Evolutionary conservation across 2,329 filamentous ascomycete genomes (phyloP).

Genomic region (Claviceps fusiformis): DNA sequence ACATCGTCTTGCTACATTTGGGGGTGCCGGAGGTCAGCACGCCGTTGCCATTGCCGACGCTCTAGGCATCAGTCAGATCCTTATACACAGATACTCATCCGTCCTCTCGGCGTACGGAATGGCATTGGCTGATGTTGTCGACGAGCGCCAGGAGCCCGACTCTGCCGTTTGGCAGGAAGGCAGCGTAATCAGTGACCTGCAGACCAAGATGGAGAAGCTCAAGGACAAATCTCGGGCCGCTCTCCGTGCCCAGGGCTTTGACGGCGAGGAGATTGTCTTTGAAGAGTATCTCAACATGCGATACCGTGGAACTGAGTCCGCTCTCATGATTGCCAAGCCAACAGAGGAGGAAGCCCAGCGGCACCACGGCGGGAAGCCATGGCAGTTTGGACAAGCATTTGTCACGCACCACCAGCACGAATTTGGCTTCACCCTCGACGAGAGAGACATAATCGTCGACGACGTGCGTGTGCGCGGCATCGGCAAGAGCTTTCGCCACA

Average conservation of each 20-base stretch:
- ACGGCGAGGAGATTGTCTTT: conserved; percentile 59
- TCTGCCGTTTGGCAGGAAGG: conserved; percentile 48
- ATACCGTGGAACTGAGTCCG: conserved; percentile 81
- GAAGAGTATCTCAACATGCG: conserved; percentile 93
- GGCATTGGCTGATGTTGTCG: conserved; percentile 30
- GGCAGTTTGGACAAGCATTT: conserved; percentile 77
- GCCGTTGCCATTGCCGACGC: conserved; percentile 28
- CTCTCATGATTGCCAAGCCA: conserved; percentile 77
- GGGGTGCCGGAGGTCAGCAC: conserved; percentile 29
- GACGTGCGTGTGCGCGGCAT: conserved; percentile 82
- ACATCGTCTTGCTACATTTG: conserved; percentile 23
- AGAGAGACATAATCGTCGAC: conserved; percentile 79
- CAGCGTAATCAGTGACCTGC: conserved; percentile 47
- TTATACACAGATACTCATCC: conserved; percentile 31
- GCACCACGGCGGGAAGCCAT: conserved; percentile 50
- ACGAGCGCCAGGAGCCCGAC: conserved; percentile 67
- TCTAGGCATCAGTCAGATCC: conserved; percentile 27
- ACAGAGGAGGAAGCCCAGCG: conserved; percentile 44
- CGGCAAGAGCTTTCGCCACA: conserved; percentile 70
- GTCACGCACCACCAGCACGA: conserved; percentile 80
- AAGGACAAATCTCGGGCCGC: conserved; percentile 59
- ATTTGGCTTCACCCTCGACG: conserved; percentile 76
- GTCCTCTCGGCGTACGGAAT: conserved; percentile 34
- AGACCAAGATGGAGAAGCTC: conserved; percentile 62
- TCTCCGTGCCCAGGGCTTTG: conserved; percentile 67